These are phyloP conservation scores for Coniochaeta sp. DNA, from an alignment of 2,329 filamentous ascomycete species.

Conservation along the genomic window DNA sequence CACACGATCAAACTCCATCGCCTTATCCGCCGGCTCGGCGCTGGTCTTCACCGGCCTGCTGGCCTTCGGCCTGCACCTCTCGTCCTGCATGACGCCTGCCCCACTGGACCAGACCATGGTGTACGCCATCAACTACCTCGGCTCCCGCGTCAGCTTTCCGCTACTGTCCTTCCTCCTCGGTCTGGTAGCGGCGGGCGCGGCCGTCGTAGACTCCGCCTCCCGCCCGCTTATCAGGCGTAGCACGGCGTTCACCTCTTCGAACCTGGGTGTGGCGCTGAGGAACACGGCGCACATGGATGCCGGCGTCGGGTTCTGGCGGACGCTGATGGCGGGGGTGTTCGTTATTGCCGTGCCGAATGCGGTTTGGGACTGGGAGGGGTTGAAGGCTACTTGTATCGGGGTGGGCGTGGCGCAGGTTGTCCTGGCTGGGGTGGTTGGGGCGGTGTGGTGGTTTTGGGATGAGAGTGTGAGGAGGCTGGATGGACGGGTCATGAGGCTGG, in stretches of 20 bases:
- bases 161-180: conserved; percentile 38
- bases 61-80: conserved; percentile 36
- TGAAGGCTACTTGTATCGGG: conserved; percentile 31
- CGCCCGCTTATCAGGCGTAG: conserved; percentile 38
- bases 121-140: conserved; percentile 20
- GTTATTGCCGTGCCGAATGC: conserved; percentile 34
- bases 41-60: conserved; percentile 35
- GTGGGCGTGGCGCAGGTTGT: conserved; percentile 33
- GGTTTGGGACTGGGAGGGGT: conserved; percentile 24
- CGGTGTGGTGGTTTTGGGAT: conserved; percentile 33
- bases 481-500: conserved; percentile 38
- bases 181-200: conserved; percentile 35
- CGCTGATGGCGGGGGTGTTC: conserved; percentile 33
- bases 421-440: conserved; percentile 24
- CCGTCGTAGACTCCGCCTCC: conserved; percentile 31
- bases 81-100: conserved; percentile 24
- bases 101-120: conserved; percentile 12
- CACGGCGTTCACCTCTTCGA: conserved; percentile 41
- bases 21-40: conserved; percentile 27
- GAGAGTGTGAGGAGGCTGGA: conserved; percentile 35
- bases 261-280: conserved; percentile 35
- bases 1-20: conserved; percentile 21
- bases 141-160: conserved; percentile 27
- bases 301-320: conserved; percentile 32
- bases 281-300: conserved; percentile 42